Evolutionary conservation across 306 rosid genomes (phyloP).

Genomic region (Calophaca sinica): DNA sequence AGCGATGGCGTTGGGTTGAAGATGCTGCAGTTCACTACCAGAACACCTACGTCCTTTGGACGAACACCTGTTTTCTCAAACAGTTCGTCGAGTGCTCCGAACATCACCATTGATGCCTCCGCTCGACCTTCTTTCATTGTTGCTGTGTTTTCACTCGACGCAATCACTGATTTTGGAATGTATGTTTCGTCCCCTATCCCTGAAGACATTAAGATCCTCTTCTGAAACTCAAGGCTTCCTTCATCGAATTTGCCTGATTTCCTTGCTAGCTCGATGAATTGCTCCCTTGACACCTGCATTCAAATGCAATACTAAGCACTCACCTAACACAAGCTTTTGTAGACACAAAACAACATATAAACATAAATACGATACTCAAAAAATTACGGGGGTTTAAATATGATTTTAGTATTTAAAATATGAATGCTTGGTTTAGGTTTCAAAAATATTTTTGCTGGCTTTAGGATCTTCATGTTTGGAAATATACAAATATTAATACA

Average conservation of each 20-base stretch:
- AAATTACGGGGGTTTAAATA: too few relatives aligned
- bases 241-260: conserved; percentile 88
- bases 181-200: conserved; percentile 92
- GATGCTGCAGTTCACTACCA: conserved; percentile 94
- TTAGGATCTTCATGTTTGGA: too few relatives aligned
- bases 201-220: conserved; percentile 71
- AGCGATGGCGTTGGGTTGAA: conserved; percentile 96
- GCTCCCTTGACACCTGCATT: conserved; percentile 71
- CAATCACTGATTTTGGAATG: conserved; percentile 72
- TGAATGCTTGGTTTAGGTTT: too few relatives aligned
- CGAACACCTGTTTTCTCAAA: conserved; percentile 81
- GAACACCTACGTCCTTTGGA: conserved; percentile 83
- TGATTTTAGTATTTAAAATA: too few relatives aligned
- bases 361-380: too few relatives aligned
- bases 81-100: conserved; percentile 92
- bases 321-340: too few relatives aligned
- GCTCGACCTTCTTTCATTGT: conserved; percentile 96
- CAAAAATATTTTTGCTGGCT: too few relatives aligned
- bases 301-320: background rate
- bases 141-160: conserved; percentile 61
- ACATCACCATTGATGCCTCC: conserved; percentile 86
- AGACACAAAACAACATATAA: too few relatives aligned
- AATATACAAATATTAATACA: too few relatives aligned
- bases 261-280: conserved; percentile 75
- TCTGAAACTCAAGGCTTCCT: conserved; percentile 70